These are phyloP conservation scores for Aristolochia contorta DNA, from an alignment of 164 flowering plant genomes.

Conservation along the genomic window DNA sequence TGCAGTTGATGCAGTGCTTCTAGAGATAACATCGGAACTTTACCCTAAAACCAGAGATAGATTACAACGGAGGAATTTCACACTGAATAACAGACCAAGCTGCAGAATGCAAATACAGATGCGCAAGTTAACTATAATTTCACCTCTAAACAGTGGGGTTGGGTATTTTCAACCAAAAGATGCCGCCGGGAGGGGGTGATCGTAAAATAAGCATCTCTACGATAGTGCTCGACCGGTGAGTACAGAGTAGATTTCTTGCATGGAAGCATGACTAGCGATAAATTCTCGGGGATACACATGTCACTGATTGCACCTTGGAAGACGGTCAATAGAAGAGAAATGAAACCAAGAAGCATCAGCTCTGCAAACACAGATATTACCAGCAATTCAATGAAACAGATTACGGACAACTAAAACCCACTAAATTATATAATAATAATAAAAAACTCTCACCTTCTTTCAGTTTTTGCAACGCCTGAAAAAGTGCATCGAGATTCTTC, in stretches of 20 bases:
- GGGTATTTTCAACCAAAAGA: constrained; percentile 16
- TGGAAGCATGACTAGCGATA: constrained; percentile 46
- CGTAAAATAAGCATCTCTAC: constrained; percentile 1
- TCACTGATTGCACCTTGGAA: constrained; percentile 44
- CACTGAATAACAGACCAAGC: not conserved
- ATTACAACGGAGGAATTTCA: not conserved
- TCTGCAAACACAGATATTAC: constrained; percentile 31
- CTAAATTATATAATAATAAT: not conserved
- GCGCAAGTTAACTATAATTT: not conserved
- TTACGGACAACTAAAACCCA: not conserved
- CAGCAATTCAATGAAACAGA: not conserved
- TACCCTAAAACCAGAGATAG: constrained; percentile 33
- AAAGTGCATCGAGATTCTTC: constrained; percentile 32
- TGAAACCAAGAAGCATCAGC: constrained; percentile 92
- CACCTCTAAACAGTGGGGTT: not conserved
- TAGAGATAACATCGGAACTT: constrained; percentile 60
- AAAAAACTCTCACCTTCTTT: constrained; percentile 37
- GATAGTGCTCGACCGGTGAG: not conserved
- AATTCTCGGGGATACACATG: constrained; percentile 39
- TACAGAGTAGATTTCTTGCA: constrained; percentile 24
- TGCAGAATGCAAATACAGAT: not conserved
- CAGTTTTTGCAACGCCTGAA: constrained; percentile 52
- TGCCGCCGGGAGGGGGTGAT: constrained; percentile 12
- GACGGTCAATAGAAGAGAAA: constrained; percentile 74
- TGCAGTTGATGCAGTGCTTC: constrained; percentile 91